phyloP scores from a whole-genome alignment of 768 basidiomycete genomes.

The Amyloporia xantha region DNA sequence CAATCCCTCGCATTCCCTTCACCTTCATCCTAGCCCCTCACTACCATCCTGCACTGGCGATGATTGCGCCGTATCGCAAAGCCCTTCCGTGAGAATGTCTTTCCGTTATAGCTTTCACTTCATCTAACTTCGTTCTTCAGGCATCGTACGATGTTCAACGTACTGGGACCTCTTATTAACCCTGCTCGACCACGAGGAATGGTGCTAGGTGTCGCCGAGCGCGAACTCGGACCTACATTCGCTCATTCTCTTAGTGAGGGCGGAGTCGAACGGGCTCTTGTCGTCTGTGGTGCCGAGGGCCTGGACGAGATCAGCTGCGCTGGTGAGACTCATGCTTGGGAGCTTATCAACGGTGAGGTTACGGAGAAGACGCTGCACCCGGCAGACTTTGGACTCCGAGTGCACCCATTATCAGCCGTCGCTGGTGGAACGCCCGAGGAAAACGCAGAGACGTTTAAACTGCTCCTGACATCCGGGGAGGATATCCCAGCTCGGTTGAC shows the following conservation, averaged over 20 bases:
- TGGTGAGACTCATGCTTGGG: constrained; percentile 83
- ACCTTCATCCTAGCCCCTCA: constrained; percentile 91
- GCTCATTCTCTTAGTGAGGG: constrained; percentile 65
- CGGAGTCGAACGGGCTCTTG: constrained; percentile 77
- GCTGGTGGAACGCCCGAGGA: constrained; percentile 67
- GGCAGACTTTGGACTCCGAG: constrained; percentile 67
- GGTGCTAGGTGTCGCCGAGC: constrained; percentile 86
- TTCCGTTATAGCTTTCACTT: neutral
- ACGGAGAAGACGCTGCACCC: constrained; percentile 58
- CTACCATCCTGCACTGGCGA: constrained; percentile 83
- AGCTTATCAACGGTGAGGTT: constrained; percentile 60
- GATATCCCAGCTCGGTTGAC: constrained; percentile 48
- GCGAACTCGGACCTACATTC: constrained; percentile 74
- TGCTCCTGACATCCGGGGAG: constrained; percentile 52
- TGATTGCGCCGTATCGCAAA: constrained; percentile 78
- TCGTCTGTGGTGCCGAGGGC: constrained; percentile 89
- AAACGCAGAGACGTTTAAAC: constrained; percentile 71
- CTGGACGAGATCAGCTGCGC: constrained; percentile 96
- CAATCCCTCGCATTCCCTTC: constrained; percentile 69
- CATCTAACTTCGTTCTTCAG: neutral
- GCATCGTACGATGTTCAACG: constrained; percentile 88
- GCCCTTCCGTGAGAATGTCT: constrained; percentile 58
- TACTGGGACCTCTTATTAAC: constrained; percentile 91
- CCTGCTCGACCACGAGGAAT: constrained; percentile 82
- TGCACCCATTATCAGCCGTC: constrained; percentile 66